These are phyloP conservation scores for Beauveria sp. DNA, from an alignment of 2,329 filamentous ascomycete species.

Conservation along the genomic window DNA sequence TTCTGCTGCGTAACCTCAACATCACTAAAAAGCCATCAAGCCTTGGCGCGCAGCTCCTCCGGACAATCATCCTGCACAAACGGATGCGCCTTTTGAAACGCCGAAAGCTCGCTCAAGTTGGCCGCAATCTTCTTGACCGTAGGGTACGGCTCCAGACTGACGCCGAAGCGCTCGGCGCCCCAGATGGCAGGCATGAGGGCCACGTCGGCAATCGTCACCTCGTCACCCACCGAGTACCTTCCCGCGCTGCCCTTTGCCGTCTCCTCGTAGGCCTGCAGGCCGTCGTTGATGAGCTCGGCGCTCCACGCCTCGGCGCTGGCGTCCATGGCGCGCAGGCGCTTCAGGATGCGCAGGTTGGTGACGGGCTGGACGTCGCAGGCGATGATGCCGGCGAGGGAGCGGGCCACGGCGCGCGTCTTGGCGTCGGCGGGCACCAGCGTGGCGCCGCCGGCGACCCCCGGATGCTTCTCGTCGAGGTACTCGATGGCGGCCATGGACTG, in stretches of 20 bases:
- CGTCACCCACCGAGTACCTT: constrained; percentile 47
- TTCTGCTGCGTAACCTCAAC: background rate
- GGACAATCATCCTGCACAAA: constrained; percentile 43
- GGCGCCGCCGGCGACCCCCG: constrained; percentile 20
- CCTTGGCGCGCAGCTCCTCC: constrained; percentile 20
- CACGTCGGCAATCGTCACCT: constrained; percentile 50
- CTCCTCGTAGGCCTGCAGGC: constrained; percentile 49
- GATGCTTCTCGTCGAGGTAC: constrained; percentile 50
- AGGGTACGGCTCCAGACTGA: constrained; percentile 43
- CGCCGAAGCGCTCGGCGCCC: constrained; percentile 46
- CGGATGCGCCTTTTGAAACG: constrained; percentile 46
- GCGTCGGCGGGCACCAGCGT: constrained; percentile 39
- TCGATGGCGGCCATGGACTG: constrained; percentile 55
- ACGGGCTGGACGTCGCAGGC: constrained; percentile 52
- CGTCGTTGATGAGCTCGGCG: constrained; percentile 39
- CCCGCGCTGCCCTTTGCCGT: constrained; percentile 33
- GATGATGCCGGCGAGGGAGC: constrained; percentile 47
- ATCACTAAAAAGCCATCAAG: background rate
- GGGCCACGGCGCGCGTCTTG: constrained; percentile 38
- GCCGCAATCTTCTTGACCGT: constrained; percentile 37
- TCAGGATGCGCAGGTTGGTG: constrained; percentile 48
- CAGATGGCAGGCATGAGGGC: constrained; percentile 51
- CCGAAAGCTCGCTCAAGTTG: constrained; percentile 39
- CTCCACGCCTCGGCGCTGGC: constrained; percentile 42
- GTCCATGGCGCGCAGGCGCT: constrained; percentile 37